Percentiles rank a stretch among this genome's conserved stretches.
Conservation (phyloP, 176 grass and related monocot genomes). For the barley (Hordeum vulgare) region MorexV3_pseudomolecules_assembly NC_058524.1:43611488-43611987, state of each 20-base stretch:
- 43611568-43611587: constrained; percentile 75
- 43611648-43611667: constrained; percentile 56
- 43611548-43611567: constrained; percentile 84
- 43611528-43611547: constrained; percentile 57
- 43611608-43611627: constrained; percentile 65
- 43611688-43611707: constrained; percentile 78
- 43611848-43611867: constrained; percentile 68
- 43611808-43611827: constrained; percentile 90
- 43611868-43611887: constrained; percentile 79
- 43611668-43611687: constrained; percentile 72
- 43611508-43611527: constrained; percentile 79
- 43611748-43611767: constrained; percentile 68
- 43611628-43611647: constrained; percentile 84
- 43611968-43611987: constrained; percentile 54
- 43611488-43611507: constrained; percentile 29
- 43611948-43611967: constrained; percentile 66
- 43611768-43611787: constrained; percentile 54
- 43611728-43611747: constrained; percentile 73
- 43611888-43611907: constrained; percentile 70
- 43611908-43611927: constrained; percentile 75
- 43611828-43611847: constrained; percentile 74
- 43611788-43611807: constrained; percentile 74
- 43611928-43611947: constrained; percentile 74
- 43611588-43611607: constrained; percentile 66
- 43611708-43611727: constrained; percentile 72